Percentiles rank a stretch among this genome's conserved stretches.
Evolutionary conservation across 345 rosid species (phyloP).

Genomic region (Gynandropsis gynandra): DNA sequence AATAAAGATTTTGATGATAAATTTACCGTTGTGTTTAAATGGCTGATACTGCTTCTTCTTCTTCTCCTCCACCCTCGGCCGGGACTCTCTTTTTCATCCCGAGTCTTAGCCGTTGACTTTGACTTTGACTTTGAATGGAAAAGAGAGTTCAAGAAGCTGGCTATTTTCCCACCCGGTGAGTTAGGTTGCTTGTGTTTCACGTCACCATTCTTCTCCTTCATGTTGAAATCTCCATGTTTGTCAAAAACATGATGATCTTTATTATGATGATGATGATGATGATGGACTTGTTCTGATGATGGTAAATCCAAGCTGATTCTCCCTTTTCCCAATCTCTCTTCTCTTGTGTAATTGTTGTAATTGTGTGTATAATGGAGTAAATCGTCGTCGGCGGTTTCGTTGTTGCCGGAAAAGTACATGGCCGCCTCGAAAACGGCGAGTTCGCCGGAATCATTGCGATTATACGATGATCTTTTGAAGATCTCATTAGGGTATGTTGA

Average conservation of each 20-base stretch:
- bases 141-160: slow-evolving; percentile 82
- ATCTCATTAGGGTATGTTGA: slow-evolving; percentile 36
- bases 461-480: slow-evolving; percentile 35
- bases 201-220: slow-evolving; percentile 40
- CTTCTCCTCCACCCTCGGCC: slow-evolving; percentile 39
- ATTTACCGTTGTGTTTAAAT: slow-evolving; percentile 38
- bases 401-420: slow-evolving; percentile 65
- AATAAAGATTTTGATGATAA: slow-evolving; percentile 46
- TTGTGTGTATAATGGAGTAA: slow-evolving; percentile 27
- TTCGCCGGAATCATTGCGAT: slow-evolving; percentile 50
- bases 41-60: slow-evolving; percentile 86
- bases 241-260: slow-evolving; percentile 23
- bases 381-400: slow-evolving; percentile 8
- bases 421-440: slow-evolving; percentile 92
- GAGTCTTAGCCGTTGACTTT: slow-evolving; percentile 7
- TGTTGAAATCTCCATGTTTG: slow-evolving; percentile 28
- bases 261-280: slow-evolving; percentile 25
- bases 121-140: slow-evolving; percentile 65
- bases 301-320: slow-evolving; percentile 67
- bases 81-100: slow-evolving; percentile 45
- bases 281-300: slow-evolving; percentile 32
- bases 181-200: slow-evolving; percentile 69
- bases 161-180: slow-evolving; percentile 84
- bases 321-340: slow-evolving; percentile 44
- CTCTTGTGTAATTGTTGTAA: slow-evolving; percentile 25